phyloP scores from a whole-genome alignment of 805 yeast species.

The Ogataea chonburiensis region DNA sequence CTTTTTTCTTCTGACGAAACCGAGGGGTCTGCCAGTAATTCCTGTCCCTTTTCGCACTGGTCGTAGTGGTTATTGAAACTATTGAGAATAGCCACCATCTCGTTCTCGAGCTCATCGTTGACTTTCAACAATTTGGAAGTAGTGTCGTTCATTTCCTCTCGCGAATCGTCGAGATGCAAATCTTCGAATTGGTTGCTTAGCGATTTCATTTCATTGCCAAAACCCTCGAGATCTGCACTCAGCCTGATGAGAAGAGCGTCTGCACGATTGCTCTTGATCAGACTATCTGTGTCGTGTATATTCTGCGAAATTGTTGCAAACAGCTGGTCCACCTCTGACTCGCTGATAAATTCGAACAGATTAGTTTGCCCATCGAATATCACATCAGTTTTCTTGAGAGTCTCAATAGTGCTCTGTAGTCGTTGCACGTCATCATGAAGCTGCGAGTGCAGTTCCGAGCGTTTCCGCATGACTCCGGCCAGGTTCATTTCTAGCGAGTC shows the following conservation, averaged over 20 bases:
- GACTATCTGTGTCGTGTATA: slow-evolving; percentile 31
- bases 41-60: slow-evolving; percentile 58
- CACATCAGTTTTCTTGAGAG: slow-evolving; percentile 37
- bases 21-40: slow-evolving; percentile 34
- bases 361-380: slow-evolving; percentile 23
- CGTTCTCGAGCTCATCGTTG: slow-evolving; percentile 56
- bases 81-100: slow-evolving; percentile 65
- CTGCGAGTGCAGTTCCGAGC: slow-evolving; percentile 21
- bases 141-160: slow-evolving; percentile 18
- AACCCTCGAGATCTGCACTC: slow-evolving; percentile 26
- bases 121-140: slow-evolving; percentile 34
- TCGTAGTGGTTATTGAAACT: slow-evolving; percentile 82
- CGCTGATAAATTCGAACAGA: slow-evolving; percentile 51
- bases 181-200: slow-evolving; percentile 26
- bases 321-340: slow-evolving; percentile 36
- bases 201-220: slow-evolving; percentile 27
- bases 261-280: slow-evolving; percentile 27
- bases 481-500: slow-evolving; percentile 32
- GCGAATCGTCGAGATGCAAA: slow-evolving; percentile 25
- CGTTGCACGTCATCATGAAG: slow-evolving; percentile 33
- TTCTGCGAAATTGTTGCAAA: slow-evolving; percentile 32
- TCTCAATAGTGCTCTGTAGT: slow-evolving; percentile 34
- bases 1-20: slow-evolving; percentile 31
- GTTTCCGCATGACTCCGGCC: slow-evolving; percentile 25
- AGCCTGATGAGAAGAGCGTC: slow-evolving; percentile 30